Base-by-base conservation (phyloP, 306 rosid species). In the Trifolium dubium region DNA sequence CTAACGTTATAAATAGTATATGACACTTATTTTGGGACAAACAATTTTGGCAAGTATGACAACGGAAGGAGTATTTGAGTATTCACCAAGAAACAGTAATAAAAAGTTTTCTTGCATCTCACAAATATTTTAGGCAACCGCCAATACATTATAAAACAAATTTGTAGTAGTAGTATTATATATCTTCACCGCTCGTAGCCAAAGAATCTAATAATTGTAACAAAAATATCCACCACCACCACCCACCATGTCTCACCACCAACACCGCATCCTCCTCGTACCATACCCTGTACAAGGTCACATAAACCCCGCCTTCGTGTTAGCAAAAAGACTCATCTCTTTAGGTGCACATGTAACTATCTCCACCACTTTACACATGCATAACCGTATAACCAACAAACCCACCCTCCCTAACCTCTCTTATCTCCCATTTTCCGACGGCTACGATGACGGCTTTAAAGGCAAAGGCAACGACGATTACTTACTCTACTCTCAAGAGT, bases 281-380 rank as follows among this genome's bases (percentile, higher is more conserved):
- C 8, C 82, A 3, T 81, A 53, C 59, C 83, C 86, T 0, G 64
- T 49, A 0, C 90, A 80, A 61, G 86, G 92, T 50, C 87, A 82
- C 54, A 39, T 88, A 60, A 88, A 86, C 78, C 90, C 87, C 0
- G n/a, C 80, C 4, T 83, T 88, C 69, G 78, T 82, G 3, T 51
- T 86, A 2, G 77, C 88, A 67, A 80, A 68, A 47, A 40, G 60
- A 35, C 87, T 88, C 50, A 62, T 65, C 12, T 2, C 15, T 19
- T 34, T 64, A 23, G 84, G 87, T 3, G 71, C 62, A 3, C 74
- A 53, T 0, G 92, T 86, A n/a, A 86, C 92, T 8, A 10, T 79
- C 1, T 69, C 80, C 2, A 80, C 77, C 40, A 68, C 77, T 23
- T 2, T 74, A 47, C 47, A 44, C 28, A 69, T 77, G 62, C 71